phyloP scores from a whole-genome alignment of 1,139 yeast genomes.

The Hanseniaspora gamundiae region DNA sequence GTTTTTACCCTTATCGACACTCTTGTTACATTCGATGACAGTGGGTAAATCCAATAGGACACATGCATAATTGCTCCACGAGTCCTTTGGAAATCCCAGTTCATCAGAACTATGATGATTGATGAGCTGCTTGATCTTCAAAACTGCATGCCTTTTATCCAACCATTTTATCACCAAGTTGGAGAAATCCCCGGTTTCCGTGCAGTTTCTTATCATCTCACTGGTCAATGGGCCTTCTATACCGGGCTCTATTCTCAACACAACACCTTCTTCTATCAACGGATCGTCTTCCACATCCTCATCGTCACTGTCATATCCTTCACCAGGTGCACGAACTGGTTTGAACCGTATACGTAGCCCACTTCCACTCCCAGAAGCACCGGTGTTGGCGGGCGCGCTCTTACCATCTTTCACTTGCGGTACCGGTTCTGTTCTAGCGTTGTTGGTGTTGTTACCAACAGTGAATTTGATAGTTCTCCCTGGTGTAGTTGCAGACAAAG shows the following conservation, averaged over 20 bases:
- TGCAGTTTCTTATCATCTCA: constrained; percentile 67
- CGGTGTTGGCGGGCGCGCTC: too few relatives aligned
- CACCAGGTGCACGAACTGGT: constrained; percentile 80
- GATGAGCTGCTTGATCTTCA: constrained; percentile 24
- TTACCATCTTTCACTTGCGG: too few relatives aligned
- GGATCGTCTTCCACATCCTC: constrained; percentile 96
- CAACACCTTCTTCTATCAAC: constrained; percentile 71
- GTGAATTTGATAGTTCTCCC: neutral
- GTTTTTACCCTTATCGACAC: constrained; percentile 71
- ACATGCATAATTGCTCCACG: constrained; percentile 49
- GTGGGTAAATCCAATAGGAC: constrained; percentile 86
- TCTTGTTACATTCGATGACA: constrained; percentile 73
- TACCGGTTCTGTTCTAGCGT: too few relatives aligned
- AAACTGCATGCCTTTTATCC: constrained; percentile 61
- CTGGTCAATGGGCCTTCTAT: constrained; percentile 35
- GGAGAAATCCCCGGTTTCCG: constrained; percentile 69
- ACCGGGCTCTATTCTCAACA: constrained; percentile 70
- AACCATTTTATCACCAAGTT: constrained; percentile 71
- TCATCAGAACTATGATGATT: neutral
- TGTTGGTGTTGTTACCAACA: neutral
- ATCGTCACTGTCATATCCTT: constrained; percentile 95
- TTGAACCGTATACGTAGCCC: constrained; percentile 45
- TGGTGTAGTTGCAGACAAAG: constrained; percentile 5
- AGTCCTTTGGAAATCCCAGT: neutral
- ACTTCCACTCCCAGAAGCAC: neutral